phyloP scores from a whole-genome alignment of 306 rosid species.

The Lathyrus aphaca region DNA sequence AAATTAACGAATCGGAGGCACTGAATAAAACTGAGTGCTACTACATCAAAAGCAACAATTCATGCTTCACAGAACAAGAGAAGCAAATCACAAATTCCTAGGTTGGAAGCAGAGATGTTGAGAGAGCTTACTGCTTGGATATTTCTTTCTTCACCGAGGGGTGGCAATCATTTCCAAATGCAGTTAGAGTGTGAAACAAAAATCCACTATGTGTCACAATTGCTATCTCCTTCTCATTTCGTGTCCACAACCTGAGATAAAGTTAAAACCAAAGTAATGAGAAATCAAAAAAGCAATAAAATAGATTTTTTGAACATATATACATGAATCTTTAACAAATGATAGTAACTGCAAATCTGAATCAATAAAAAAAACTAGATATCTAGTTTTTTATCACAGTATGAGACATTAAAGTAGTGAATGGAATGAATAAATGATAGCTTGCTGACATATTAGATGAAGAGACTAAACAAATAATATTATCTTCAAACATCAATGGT shows the following conservation, averaged over 20 bases:
- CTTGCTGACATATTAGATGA: slow-evolving; percentile 14
- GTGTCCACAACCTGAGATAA: slow-evolving; percentile 74
- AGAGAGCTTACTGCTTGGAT: slow-evolving; percentile 65
- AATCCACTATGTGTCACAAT: slow-evolving; percentile 88
- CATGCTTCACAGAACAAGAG: slow-evolving; percentile 21
- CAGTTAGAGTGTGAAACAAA: slow-evolving; percentile 64
- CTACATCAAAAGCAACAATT: background rate
- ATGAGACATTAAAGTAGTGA: background rate
- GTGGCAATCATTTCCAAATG: slow-evolving; percentile 76
- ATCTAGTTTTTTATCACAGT: slow-evolving; percentile 9
- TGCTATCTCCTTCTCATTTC: slow-evolving; percentile 86
- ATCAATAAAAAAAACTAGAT: slow-evolving; percentile 9
- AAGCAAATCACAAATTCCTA: slow-evolving; percentile 12
- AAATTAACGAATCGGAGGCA: slow-evolving; percentile 17
- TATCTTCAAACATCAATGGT: slow-evolving; percentile 33
- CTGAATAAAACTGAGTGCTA: slow-evolving; percentile 1
- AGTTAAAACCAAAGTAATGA: slow-evolving; percentile 8
- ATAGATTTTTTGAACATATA: background rate
- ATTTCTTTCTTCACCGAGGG: slow-evolving; percentile 73
- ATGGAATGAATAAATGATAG: slow-evolving; percentile 17
- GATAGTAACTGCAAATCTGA: slow-evolving; percentile 1
- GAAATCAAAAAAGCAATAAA: slow-evolving; percentile 1
- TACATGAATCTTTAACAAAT: slow-evolving; percentile 1
- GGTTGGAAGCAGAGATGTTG: slow-evolving; percentile 26
- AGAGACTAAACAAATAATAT: slow-evolving; percentile 9